These are phyloP conservation scores for Candida cerambycidarum DNA, from an alignment of 805 yeast species.

Conservation along the genomic window DNA sequence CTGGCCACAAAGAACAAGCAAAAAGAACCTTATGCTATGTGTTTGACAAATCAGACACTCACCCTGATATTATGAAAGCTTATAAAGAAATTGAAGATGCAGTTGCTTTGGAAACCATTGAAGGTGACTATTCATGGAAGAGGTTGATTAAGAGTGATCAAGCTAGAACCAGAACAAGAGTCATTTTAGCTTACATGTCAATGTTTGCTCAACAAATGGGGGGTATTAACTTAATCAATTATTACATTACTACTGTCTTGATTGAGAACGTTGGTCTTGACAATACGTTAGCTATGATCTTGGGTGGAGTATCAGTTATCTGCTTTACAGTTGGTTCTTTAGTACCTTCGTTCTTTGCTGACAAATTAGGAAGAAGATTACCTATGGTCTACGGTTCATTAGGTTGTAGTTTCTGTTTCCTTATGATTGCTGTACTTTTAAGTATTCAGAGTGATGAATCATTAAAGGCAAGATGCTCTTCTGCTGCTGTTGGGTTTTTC, in stretches of 20 bases:
- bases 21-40: slow-evolving; percentile 13
- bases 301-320: slow-evolving; percentile 40
- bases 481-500: slow-evolving; percentile 38
- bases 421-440: slow-evolving; percentile 27
- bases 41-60: slow-evolving; percentile 15
- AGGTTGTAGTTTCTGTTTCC: slow-evolving; percentile 32
- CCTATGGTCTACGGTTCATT: slow-evolving; percentile 30
- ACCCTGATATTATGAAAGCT: slow-evolving; percentile 9
- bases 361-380: slow-evolving; percentile 35
- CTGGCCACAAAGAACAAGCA: slow-evolving; percentile 54
- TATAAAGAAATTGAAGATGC: slow-evolving; percentile 14
- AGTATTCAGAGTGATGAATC: slow-evolving; percentile 22
- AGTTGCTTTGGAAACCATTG: slow-evolving; percentile 26
- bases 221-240: slow-evolving; percentile 35
- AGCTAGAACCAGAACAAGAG: slow-evolving; percentile 23
- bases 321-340: slow-evolving; percentile 32
- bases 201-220: slow-evolving; percentile 33
- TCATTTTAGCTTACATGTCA: slow-evolving; percentile 26
- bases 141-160: slow-evolving; percentile 14
- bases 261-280: slow-evolving; percentile 15
- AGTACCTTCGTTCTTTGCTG: slow-evolving; percentile 35
- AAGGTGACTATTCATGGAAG: slow-evolving; percentile 9
- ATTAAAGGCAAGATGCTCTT: slow-evolving; percentile 22
- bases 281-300: slow-evolving; percentile 45
- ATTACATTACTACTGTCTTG: slow-evolving; percentile 49